These are phyloP conservation scores for Agroathelia rolfsii DNA, from an alignment of 1,284 basidiomycete species.

Conservation along the genomic window DNA sequence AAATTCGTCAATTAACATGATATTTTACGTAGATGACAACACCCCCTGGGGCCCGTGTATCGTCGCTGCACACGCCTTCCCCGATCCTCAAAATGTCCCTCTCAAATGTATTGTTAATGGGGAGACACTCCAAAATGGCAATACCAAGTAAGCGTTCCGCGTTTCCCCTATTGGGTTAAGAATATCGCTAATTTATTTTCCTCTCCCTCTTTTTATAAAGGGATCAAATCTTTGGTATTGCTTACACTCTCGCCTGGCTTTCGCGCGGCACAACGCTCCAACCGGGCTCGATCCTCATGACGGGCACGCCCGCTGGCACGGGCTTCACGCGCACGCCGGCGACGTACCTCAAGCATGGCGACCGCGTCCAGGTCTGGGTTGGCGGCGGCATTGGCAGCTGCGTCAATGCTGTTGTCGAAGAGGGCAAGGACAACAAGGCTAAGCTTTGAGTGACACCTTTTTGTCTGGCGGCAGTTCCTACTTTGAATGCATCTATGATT, in stretches of 20 bases:
- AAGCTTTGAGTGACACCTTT: slow-evolving; percentile 28
- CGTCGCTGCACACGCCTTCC: slow-evolving; percentile 53
- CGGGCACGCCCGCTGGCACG: slow-evolving; percentile 70
- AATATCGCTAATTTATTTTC: slow-evolving; percentile 5
- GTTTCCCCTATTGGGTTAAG: slow-evolving; percentile 14
- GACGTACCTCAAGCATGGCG: slow-evolving; percentile 66
- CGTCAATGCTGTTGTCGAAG: slow-evolving; percentile 66
- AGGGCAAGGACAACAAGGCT: slow-evolving; percentile 28
- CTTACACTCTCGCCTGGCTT: slow-evolving; percentile 66
- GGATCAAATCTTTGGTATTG: slow-evolving; percentile 65
- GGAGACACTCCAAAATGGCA: slow-evolving; percentile 61
- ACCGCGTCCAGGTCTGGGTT: slow-evolving; percentile 59
- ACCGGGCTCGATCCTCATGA: slow-evolving; percentile 75
- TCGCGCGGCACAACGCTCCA: slow-evolving; percentile 82
- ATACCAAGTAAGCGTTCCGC: slow-evolving; percentile 43
- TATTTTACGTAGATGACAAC: slow-evolving; percentile 45
- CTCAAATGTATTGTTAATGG: slow-evolving; percentile 67
- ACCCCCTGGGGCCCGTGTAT: slow-evolving; percentile 72
- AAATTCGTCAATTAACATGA: slow-evolving; percentile 2
- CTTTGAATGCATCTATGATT: neutral
- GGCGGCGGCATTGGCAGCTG: slow-evolving; percentile 64
- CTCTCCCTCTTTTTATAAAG: slow-evolving; percentile 24
- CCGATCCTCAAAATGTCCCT: slow-evolving; percentile 60
- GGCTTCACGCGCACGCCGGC: slow-evolving; percentile 69
- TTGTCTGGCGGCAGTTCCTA: neutral